phyloP scores from a whole-genome alignment of 345 rosid species.

The Durio zibethinus region DNA sequence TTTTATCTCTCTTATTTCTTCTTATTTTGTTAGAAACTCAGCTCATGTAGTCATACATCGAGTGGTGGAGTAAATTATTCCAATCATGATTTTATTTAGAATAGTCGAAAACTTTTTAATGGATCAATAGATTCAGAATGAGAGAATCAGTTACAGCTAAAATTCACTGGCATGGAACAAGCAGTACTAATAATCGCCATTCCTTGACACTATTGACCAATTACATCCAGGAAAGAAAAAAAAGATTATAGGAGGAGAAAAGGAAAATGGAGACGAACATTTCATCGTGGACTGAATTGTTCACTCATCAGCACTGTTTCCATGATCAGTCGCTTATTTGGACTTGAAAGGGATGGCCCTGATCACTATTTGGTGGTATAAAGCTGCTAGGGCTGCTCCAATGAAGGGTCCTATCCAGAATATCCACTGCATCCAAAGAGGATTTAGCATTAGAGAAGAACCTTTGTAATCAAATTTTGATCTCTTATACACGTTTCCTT shows the following conservation, averaged over 20 bases:
- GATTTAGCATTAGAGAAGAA: neutral
- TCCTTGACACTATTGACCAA: neutral
- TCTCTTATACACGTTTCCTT: no score
- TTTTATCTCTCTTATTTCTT: no score
- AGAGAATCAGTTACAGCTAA: neutral
- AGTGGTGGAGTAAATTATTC: neutral
- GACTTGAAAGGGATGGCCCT: slow-evolving; percentile 41
- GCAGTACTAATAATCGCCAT: neutral
- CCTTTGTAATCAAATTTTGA: neutral
- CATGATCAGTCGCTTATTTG: slow-evolving; percentile 12
- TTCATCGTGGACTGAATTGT: neutral
- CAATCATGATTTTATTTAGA: neutral
- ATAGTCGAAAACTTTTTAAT: neutral
- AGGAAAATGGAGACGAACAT: neutral
- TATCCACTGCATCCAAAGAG: slow-evolving; percentile 32
- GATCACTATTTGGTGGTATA: slow-evolving; percentile 40
- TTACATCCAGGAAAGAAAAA: neutral
- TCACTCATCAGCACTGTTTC: neutral
- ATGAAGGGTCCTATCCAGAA: slow-evolving; percentile 46
- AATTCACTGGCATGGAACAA: neutral
- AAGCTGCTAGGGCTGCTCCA: slow-evolving; percentile 43
- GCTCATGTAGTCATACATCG: neutral
- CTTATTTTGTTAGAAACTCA: neutral
- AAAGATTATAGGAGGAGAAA: neutral
- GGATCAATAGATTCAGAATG: neutral